These are phyloP conservation scores for Ophiostoma ulmi DNA, from an alignment of 2,329 filamentous ascomycete genomes.

Conservation along the genomic window DNA sequence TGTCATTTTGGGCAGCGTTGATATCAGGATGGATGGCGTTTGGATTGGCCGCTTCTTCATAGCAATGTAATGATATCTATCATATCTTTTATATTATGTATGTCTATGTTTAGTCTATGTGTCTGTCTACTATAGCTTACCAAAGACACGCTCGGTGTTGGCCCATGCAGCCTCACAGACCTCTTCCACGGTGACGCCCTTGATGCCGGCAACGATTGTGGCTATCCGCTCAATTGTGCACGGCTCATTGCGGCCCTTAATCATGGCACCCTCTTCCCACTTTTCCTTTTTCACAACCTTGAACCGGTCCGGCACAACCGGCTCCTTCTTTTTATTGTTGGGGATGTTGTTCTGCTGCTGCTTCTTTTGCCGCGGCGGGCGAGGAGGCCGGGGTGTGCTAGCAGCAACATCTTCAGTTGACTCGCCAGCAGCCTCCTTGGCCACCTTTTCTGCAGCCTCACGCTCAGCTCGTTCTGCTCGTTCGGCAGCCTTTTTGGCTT, in stretches of 20 bases:
- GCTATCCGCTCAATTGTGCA: slow-evolving; percentile 81
- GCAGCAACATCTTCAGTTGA: not conserved
- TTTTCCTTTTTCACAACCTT: slow-evolving; percentile 94
- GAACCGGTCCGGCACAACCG: slow-evolving; percentile 65
- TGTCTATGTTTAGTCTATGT: not conserved
- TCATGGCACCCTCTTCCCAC: slow-evolving; percentile 79
- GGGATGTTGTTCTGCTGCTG: slow-evolving; percentile 24
- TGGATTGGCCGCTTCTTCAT: not conserved
- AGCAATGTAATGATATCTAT: not conserved
- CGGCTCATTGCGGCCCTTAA: slow-evolving; percentile 93
- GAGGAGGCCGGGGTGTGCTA: slow-evolving; percentile 20
- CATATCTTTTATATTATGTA: slow-evolving; percentile 5
- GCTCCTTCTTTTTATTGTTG: slow-evolving; percentile 47
- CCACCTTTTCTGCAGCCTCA: slow-evolving; percentile 26
- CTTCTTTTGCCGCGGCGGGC: slow-evolving; percentile 26
- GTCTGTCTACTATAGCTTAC: slow-evolving; percentile 30
- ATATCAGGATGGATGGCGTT: slow-evolving; percentile 8
- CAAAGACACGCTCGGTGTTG: slow-evolving; percentile 78
- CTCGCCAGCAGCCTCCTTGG: slow-evolving; percentile 14
- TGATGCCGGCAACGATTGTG: slow-evolving; percentile 81
- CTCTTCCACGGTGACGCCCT: slow-evolving; percentile 71
- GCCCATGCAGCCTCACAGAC: slow-evolving; percentile 81
- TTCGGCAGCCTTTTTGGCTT: slow-evolving; percentile 34
- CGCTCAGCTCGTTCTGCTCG: slow-evolving; percentile 33
- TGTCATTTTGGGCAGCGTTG: not conserved